Evolutionary conservation across 2,329 filamentous ascomycete species (phyloP).

Genomic region (Bipolaris victoriae): DNA sequence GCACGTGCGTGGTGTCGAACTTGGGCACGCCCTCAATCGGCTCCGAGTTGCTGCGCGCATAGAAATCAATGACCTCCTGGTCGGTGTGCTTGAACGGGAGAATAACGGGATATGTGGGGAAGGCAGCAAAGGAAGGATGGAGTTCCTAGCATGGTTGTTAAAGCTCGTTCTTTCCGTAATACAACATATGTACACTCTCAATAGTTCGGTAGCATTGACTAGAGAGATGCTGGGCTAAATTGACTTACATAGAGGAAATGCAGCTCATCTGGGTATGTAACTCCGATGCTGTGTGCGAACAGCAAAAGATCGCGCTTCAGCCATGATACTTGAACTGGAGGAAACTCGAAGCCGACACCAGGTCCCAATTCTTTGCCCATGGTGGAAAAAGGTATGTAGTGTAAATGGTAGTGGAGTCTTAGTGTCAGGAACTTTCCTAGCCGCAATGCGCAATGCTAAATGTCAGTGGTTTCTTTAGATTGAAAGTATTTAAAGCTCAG

Average conservation of each 20-base stretch:
- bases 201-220: neutral
- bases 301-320: constrained; percentile 85
- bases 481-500: constrained; percentile 4
- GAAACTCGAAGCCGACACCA: constrained; percentile 79
- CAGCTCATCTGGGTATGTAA: constrained; percentile 77
- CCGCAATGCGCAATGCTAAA: neutral
- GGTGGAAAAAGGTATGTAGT: constrained; percentile 8
- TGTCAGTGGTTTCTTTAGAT: neutral
- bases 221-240: no score
- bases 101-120: constrained; percentile 86
- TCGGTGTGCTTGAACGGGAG: constrained; percentile 81
- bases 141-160: constrained; percentile 68
- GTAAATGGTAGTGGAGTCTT: neutral
- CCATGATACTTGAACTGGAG: constrained; percentile 78
- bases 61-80: constrained; percentile 84
- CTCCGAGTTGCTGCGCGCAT: constrained; percentile 68
- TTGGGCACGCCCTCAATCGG: constrained; percentile 78
- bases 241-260: constrained; percentile 83
- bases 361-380: constrained; percentile 51
- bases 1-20: constrained; percentile 74
- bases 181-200: neutral
- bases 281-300: constrained; percentile 89
- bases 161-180: neutral
- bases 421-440: neutral
- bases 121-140: constrained; percentile 83